phyloP scores from a whole-genome alignment of 176 grass and related monocot genomes.

The Oryza coarctata region DNA sequence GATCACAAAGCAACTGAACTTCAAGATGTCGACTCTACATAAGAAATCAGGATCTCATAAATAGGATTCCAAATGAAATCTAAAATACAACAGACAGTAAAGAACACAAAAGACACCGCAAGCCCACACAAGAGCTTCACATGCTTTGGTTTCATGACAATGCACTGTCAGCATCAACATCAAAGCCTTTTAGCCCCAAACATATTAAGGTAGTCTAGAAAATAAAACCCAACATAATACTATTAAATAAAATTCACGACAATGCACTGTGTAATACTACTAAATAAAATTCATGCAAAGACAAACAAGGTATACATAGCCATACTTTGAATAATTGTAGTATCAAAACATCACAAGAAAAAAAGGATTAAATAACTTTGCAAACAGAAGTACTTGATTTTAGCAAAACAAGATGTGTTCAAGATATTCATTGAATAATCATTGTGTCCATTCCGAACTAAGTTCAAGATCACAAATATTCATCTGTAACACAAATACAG shows the following conservation, averaged over 20 bases:
- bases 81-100: not conserved
- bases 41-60: not conserved
- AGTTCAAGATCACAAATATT: not conserved
- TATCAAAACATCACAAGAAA: not conserved
- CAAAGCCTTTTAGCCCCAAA: too few relatives aligned
- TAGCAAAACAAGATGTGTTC: not conserved
- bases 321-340: not conserved
- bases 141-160: not conserved
- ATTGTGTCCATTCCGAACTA: not conserved
- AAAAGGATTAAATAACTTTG: not conserved
- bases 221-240: too few relatives aligned
- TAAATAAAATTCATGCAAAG: not conserved
- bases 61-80: conserved; percentile 10
- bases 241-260: too few relatives aligned
- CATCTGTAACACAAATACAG: not conserved
- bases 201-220: too few relatives aligned
- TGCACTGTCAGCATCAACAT: too few relatives aligned
- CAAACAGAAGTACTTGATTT: not conserved
- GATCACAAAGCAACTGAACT: conserved; percentile 93
- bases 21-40: conserved; percentile 96
- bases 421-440: not conserved
- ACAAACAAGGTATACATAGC: not conserved
- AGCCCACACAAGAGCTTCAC: not conserved
- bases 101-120: conserved; percentile 6
- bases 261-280: too few relatives aligned